Evolutionary conservation across 352 stramenopile genomes (phyloP).

Genomic region (Phytophthora sp.): DNA sequence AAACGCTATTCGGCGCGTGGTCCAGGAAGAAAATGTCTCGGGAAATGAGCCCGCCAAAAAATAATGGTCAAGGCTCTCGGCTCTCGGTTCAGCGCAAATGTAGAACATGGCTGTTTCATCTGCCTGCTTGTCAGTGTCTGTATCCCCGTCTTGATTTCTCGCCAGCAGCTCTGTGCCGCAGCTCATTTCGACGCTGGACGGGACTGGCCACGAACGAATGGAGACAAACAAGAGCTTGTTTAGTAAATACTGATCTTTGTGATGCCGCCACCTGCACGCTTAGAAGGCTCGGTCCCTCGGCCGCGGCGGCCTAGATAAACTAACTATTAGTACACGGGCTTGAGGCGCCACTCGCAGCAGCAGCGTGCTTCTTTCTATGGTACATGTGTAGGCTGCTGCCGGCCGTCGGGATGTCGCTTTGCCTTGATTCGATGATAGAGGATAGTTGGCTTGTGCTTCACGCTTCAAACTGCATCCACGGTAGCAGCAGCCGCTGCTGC

Average conservation of each 20-base stretch:
- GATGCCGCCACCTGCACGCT: not conserved
- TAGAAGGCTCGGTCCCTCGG: not conserved
- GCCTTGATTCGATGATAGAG: conserved; percentile 7
- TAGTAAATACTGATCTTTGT: conserved; percentile 35
- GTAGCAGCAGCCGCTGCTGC: conserved; percentile 11
- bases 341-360: conserved; percentile 9
- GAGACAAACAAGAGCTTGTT: conserved; percentile 21
- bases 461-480: conserved; percentile 21
- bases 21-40: conserved; percentile 14
- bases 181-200: conserved; percentile 3
- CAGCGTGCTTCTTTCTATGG: conserved; percentile 31
- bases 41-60: conserved; percentile 19
- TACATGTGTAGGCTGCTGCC: conserved; percentile 41
- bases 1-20: conserved; percentile 13
- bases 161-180: conserved; percentile 1
- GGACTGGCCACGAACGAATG: conserved; percentile 2
- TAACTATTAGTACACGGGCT: conserved; percentile 43
- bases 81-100: conserved; percentile 7
- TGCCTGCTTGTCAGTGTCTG: not conserved
- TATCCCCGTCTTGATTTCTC: conserved; percentile 4
- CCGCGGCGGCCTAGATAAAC: conserved; percentile 24
- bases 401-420: conserved; percentile 14
- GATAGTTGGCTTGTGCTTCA: not conserved
- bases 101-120: conserved; percentile 11
- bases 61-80: not conserved